Conservation (phyloP, 1,284 basidiomycete genomes). For the Omphalotus olearius region DNA sequence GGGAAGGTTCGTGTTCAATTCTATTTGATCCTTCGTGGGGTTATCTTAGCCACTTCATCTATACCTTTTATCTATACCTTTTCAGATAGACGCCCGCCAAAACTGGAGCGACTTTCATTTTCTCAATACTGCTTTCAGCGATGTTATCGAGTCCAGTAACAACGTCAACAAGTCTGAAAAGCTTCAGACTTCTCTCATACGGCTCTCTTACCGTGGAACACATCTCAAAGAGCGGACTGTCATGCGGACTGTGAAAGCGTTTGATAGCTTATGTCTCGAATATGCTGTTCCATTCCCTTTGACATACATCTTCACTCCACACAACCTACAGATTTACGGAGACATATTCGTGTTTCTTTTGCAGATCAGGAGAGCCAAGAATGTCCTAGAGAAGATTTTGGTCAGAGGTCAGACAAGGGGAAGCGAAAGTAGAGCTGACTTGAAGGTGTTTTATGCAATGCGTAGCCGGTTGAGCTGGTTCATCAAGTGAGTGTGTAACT, state of each 20-base stretch:
- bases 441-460: conserved; percentile 71
- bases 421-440: conserved; percentile 33
- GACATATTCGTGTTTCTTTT: conserved; percentile 76
- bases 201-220: conserved; percentile 58
- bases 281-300: conserved; percentile 81
- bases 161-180: conserved; percentile 39
- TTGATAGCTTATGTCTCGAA: conserved; percentile 68
- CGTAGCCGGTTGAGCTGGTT: conserved; percentile 78
- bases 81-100: conserved; percentile 67
- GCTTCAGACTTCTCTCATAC: conserved; percentile 72
- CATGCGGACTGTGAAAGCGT: conserved; percentile 49
- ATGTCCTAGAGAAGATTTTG: conserved; percentile 62
- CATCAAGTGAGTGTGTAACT: conserved; percentile 59
- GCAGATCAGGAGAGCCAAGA: conserved; percentile 72
- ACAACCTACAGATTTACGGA: conserved; percentile 56
- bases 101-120: conserved; percentile 83
- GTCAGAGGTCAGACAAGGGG: conserved; percentile 40
- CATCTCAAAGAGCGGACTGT: conserved; percentile 39
- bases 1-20: conserved; percentile 48
- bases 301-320: conserved; percentile 71
- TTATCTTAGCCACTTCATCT: neutral
- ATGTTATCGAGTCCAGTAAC: conserved; percentile 53
- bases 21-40: neutral
- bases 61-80: neutral
- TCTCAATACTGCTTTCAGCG: conserved; percentile 72